Base-by-base conservation (phyloP, 371 early-diverging fungal species). In the Blastocladiella emersonii region DNA sequence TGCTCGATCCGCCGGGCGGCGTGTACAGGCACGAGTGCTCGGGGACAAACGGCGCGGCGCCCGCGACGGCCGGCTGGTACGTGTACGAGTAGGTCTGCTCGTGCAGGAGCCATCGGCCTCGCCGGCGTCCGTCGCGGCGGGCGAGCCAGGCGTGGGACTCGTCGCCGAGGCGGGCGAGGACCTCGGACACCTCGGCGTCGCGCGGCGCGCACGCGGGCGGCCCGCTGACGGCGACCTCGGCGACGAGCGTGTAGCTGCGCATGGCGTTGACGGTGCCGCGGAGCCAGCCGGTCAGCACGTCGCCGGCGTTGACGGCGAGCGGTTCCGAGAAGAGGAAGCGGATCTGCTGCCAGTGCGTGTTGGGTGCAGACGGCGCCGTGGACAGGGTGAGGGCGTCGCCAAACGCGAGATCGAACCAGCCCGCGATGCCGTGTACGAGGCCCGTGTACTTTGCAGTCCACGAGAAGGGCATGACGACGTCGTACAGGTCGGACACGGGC, bases 301-400 rank as follows among this genome's bases (percentile, higher is more conserved):
- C 91, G 27, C 84, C 87, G 0, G 91, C 87, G 73, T 98, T 98
- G 19, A 95, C 91, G 0, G 95, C 98, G 45, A 98, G 71, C 4
- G 98, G 98, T 69, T 93, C 92, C 67, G 86, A 85, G 57, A 96
- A 85, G 56, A 96, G 67, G 74, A 98, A 89, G 3, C 98, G 86
- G 1, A 93, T 90, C 76, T 98, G 96, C 66, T 98, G 95, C 98
- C 98, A 98, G 70, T 98, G 98, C 1, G 98, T 98, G 30, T 85
- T 81, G 35, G 91, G 90, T 8, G 90, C 84, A 25, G 76, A 67
- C 5, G 95, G 96, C 0, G 84, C 80, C 3, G 96, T 95, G 2
- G 90, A 87, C 83, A 97, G 81, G 27, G 78, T 76, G 56, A 72
- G 70, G 51, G 76, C 70, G 37, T 74, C 68, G 45, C 39, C 36